These are phyloP conservation scores for Zygosaccharomyces sapae DNA, from an alignment of 1,139 yeast species.

Conservation along the genomic window DNA sequence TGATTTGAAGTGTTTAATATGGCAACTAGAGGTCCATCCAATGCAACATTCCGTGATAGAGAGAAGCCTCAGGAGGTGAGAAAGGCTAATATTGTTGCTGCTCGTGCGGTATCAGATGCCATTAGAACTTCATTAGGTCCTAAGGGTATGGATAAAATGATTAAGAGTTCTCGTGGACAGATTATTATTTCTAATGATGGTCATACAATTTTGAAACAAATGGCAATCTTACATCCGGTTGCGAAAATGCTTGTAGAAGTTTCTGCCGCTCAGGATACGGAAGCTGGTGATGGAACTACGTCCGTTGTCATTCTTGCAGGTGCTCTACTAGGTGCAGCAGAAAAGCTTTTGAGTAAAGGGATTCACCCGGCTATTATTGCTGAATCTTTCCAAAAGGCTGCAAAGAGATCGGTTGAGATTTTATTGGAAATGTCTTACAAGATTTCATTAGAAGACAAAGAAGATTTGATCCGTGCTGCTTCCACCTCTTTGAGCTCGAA, in stretches of 20 bases:
- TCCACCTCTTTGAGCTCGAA: conserved; percentile 89
- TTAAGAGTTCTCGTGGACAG: conserved; percentile 86
- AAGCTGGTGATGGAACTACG: conserved; percentile 99
- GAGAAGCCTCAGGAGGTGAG: conserved; percentile 98
- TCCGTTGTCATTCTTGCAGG: conserved; percentile 96
- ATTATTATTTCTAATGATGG: conserved; percentile 97
- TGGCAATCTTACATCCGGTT: conserved; percentile 98
- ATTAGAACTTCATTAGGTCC: conserved; percentile 97
- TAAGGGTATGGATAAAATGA: conserved; percentile 99
- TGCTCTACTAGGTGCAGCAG: conserved; percentile 90
- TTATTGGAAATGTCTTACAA: conserved; percentile 79
- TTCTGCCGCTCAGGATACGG: conserved; percentile 95
- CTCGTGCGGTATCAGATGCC: conserved; percentile 97
- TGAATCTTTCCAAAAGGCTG: conserved; percentile 95
- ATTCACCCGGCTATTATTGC: conserved; percentile 95
- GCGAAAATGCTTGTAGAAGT: conserved; percentile 97
- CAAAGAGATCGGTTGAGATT: conserved; percentile 75
- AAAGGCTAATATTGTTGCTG: conserved; percentile 86
- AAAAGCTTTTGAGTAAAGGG: conserved; percentile 79
- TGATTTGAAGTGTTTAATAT: conserved; percentile 9
- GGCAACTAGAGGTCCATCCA: conserved; percentile 49
- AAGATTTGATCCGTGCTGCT: conserved; percentile 85
- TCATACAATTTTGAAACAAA: conserved; percentile 90
- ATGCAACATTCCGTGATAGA: conserved; percentile 86
- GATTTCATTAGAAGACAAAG: conserved; percentile 71